phyloP scores from a whole-genome alignment of 129 eudicot genomes.

The Kitagawia praeruptora region DNA sequence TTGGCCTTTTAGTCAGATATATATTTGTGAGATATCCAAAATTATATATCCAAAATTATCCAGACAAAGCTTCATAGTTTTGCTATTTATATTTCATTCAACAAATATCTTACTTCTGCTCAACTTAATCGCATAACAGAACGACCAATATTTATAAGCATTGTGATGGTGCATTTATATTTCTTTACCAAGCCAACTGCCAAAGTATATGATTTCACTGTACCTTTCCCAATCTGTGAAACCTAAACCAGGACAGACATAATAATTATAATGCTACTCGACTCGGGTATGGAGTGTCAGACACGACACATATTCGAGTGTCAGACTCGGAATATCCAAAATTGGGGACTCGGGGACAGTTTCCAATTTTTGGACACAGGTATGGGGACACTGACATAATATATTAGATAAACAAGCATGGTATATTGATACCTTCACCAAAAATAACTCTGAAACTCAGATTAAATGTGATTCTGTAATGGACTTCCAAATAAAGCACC shows the following conservation, averaged over 20 bases:
- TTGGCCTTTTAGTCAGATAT: not conserved
- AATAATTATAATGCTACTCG: no score
- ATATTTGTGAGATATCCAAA: not conserved
- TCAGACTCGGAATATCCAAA: no score
- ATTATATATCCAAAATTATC: not conserved
- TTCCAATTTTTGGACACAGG: no score
- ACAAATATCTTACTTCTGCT: not conserved
- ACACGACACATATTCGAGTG: no score
- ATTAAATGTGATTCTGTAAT: no score
- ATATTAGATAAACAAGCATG: no score
- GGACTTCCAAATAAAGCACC: no score
- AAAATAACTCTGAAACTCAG: no score
- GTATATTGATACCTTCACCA: no score
- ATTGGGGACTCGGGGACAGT: no score
- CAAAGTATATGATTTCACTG: not conserved
- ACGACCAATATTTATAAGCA: not conserved
- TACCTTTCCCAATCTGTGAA: not conserved
- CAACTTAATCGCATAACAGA: not conserved
- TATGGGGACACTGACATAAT: no score
- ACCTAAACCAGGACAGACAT: not conserved
- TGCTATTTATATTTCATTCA: not conserved
- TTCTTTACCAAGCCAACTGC: not conserved
- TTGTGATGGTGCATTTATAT: not conserved
- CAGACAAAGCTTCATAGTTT: not conserved
- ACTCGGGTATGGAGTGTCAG: not conserved